These are phyloP conservation scores for Candida methanosorbosa DNA, from an alignment of 805 yeast genomes.

Conservation along the genomic window DNA sequence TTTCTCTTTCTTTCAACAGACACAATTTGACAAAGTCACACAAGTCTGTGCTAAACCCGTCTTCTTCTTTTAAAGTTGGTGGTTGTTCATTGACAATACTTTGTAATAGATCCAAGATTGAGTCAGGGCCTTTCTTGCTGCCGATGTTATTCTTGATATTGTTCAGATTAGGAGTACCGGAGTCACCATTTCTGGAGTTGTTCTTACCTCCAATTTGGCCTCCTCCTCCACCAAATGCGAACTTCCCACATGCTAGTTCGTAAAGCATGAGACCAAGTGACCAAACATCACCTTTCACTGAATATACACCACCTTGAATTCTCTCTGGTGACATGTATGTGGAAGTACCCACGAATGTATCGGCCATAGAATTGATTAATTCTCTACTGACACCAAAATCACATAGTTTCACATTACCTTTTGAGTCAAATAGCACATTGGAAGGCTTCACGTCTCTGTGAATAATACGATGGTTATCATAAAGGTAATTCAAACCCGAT, in stretches of 20 bases:
- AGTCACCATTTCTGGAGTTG: constrained; percentile 3
- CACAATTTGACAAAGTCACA: constrained; percentile 69
- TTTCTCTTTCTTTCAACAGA: constrained; percentile 59
- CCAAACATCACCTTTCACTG: constrained; percentile 97
- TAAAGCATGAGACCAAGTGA: constrained; percentile 85
- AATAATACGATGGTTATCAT: constrained; percentile 77
- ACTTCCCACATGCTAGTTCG: constrained; percentile 79
- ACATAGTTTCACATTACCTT: constrained; percentile 84
- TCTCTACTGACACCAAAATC: constrained; percentile 97
- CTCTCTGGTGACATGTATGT: constrained; percentile 98
- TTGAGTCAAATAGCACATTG: constrained; percentile 79
- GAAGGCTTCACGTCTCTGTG: constrained; percentile 97
- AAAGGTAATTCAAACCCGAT: constrained; percentile 73
- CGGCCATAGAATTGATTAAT: constrained; percentile 87
- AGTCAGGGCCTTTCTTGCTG: constrained; percentile 48
- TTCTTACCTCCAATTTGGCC: constrained; percentile 21
- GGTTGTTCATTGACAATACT: constrained; percentile 91
- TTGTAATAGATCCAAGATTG: constrained; percentile 84
- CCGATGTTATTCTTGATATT: constrained; percentile 7
- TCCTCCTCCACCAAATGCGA: constrained; percentile 62
- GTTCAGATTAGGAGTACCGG: no score
- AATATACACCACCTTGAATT: constrained; percentile 88
- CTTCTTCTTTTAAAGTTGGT: constrained; percentile 47
- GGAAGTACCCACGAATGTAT: constrained; percentile 96
- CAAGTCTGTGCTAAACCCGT: constrained; percentile 41